These are phyloP conservation scores for Eimeria acervulina DNA, from an alignment of 169 alveolate species.

Conservation along the genomic window DNA sequence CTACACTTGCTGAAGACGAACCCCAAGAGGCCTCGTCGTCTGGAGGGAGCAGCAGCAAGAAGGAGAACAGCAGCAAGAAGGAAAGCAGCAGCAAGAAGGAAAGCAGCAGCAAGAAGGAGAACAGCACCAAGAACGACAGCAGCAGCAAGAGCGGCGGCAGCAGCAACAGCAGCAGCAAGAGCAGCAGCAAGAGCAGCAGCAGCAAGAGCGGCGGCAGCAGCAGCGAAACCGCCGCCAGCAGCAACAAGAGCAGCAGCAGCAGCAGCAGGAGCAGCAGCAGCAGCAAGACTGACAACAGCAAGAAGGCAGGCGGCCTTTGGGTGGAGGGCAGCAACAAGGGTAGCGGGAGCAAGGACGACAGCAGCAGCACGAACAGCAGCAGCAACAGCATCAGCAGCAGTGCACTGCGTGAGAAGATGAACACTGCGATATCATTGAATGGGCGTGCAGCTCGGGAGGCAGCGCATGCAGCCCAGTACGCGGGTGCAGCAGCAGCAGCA, in stretches of 20 bases:
- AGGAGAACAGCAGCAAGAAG: no score
- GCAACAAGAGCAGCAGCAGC: constrained; percentile 28
- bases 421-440: neutral
- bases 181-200: neutral
- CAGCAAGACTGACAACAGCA: constrained; percentile 6
- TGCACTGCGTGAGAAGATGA: neutral
- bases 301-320: neutral
- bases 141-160: neutral
- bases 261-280: constrained; percentile 59
- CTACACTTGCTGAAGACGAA: neutral
- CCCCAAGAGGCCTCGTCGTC: no score
- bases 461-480: neutral
- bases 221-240: neutral
- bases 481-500: neutral
- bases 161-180: constrained; percentile 9
- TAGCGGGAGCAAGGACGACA: neutral
- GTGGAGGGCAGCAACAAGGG: neutral
- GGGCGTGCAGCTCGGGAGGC: constrained; percentile 43
- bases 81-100: no score
- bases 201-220: neutral
- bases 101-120: no score
- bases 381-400: constrained; percentile 47
- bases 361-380: neutral
- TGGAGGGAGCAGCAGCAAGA: no score
- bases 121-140: neutral